These are phyloP conservation scores for Myotisia sp. DNA, from an alignment of 2,329 filamentous ascomycete species.

Conservation along the genomic window DNA sequence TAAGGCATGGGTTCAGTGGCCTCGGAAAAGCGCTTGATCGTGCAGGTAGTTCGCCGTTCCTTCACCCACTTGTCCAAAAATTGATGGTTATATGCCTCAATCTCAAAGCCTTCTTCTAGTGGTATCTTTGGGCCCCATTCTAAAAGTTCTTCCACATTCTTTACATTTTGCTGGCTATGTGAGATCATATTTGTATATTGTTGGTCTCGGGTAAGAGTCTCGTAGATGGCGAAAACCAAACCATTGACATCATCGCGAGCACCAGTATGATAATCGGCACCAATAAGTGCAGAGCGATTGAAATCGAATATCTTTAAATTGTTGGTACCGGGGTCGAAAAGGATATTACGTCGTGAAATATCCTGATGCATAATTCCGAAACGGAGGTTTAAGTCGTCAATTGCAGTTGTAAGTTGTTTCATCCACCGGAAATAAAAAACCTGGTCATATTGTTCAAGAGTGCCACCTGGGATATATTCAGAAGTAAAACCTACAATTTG, in stretches of 20 bases:
- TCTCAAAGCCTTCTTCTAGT: conserved; percentile 7
- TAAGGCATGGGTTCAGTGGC: conserved; percentile 2
- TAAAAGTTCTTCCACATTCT: conserved; percentile 4
- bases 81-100: conserved; percentile 2
- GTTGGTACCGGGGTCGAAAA: conserved; percentile 5
- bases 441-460: conserved; percentile 5
- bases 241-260: conserved; percentile 4
- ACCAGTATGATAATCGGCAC: neutral
- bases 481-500: conserved; percentile 7
- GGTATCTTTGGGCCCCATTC: conserved; percentile 4
- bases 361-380: conserved; percentile 9
- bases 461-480: conserved; percentile 7
- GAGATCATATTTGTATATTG: neutral
- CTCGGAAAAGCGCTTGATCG: conserved; percentile 8
- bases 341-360: conserved; percentile 8
- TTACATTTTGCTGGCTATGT: conserved; percentile 2
- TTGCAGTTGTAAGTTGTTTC: conserved; percentile 7
- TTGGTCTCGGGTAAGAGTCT: conserved; percentile 5
- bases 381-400: conserved; percentile 9
- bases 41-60: conserved; percentile 4
- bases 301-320: conserved; percentile 7
- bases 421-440: conserved; percentile 9
- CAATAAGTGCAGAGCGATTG: conserved; percentile 4
- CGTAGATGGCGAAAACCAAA: conserved; percentile 8
- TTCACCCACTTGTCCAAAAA: conserved; percentile 6